A percentile compares a stretch with the other conserved stretches of the same genome.
Conservation (phyloP, 2,329 filamentous ascomycete genomes). For the Xylariaceae sp. region DNA sequence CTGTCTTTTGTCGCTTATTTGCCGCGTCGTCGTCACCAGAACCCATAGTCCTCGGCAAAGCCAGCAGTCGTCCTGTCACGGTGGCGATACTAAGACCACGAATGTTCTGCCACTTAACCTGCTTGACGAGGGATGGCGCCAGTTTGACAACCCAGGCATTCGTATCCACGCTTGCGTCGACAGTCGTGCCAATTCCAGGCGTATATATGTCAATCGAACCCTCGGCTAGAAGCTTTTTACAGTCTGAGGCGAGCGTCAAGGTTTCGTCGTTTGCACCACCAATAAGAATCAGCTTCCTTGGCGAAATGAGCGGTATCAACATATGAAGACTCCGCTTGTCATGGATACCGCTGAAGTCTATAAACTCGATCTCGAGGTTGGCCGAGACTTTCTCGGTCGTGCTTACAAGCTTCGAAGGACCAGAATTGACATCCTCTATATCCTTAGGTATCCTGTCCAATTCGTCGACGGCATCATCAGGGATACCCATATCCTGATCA, state of each 20-base stretch:
- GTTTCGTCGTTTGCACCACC: slow-evolving; percentile 79
- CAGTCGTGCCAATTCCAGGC: slow-evolving; percentile 64
- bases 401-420: slow-evolving; percentile 73
- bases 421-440: slow-evolving; percentile 43
- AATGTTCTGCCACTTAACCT: slow-evolving; percentile 91
- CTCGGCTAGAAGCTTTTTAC: slow-evolving; percentile 61
- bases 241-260: slow-evolving; percentile 70
- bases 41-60: slow-evolving; percentile 34
- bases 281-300: slow-evolving; percentile 90
- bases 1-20: slow-evolving; percentile 48
- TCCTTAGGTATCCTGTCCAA: slow-evolving; percentile 57
- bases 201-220: slow-evolving; percentile 71
- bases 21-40: slow-evolving; percentile 41
- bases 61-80: slow-evolving; percentile 67
- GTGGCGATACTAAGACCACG: slow-evolving; percentile 86
- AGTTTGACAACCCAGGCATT: slow-evolving; percentile 96
- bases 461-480: slow-evolving; percentile 47
- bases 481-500: slow-evolving; percentile 38
- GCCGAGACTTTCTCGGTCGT: slow-evolving; percentile 60
- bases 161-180: slow-evolving; percentile 94
- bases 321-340: slow-evolving; percentile 92
- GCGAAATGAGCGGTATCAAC: slow-evolving; percentile 89
- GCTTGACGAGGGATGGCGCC: slow-evolving; percentile 77
- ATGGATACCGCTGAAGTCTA: slow-evolving; percentile 90
- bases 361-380: slow-evolving; percentile 74